These are phyloP conservation scores for Fragaria ananassa DNA, from an alignment of 306 rosid species.

Conservation along the genomic window DNA sequence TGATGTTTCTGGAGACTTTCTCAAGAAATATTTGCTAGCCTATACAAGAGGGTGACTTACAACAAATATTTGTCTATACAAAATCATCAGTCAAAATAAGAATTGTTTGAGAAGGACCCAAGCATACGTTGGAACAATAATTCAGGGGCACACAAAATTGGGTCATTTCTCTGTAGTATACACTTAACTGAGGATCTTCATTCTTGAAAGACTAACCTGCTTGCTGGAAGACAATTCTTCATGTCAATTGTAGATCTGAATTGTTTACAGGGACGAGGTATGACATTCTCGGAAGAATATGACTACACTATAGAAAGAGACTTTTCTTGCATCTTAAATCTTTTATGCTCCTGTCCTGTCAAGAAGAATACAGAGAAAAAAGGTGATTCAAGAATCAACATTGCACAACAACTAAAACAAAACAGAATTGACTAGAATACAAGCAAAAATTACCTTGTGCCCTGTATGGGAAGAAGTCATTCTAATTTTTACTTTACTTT, in stretches of 20 bases:
- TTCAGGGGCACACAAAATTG: neutral
- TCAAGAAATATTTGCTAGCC: neutral
- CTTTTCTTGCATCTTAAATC: neutral
- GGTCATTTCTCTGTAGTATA: neutral
- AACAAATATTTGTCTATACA: neutral
- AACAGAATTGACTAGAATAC: neutral
- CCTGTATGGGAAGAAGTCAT: neutral
- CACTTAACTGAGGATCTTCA: neutral
- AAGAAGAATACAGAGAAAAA: neutral
- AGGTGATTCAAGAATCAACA: neutral
- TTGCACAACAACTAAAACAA: neutral
- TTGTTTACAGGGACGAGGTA: neutral
- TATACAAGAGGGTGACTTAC: neutral
- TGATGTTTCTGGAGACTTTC: neutral
- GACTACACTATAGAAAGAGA: neutral
- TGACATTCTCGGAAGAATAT: neutral
- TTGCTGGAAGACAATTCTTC: conserved; percentile 19
- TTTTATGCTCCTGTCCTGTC: neutral
- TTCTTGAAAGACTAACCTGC: neutral
- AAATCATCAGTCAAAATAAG: neutral
- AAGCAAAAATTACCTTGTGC: neutral
- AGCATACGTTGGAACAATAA: neutral
- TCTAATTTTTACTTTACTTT: neutral
- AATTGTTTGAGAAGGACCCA: neutral
- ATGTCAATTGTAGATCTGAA: neutral